Conservation (phyloP, 306 rosid species). For the Vigna mungo region DNA sequence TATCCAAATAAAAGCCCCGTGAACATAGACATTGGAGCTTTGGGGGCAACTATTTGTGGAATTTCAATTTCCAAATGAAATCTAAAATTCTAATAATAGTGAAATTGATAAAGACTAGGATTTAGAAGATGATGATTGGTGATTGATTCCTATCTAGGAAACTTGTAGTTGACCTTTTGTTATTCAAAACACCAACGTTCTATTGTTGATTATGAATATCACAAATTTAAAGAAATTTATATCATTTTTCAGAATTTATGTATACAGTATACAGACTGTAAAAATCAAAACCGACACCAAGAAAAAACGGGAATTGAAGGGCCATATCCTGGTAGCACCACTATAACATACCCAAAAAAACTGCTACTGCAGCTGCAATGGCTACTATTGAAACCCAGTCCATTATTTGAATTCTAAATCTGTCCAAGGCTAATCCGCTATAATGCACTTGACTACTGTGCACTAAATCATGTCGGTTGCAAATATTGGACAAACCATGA, state of each 20-base stretch:
- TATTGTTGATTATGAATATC: not conserved
- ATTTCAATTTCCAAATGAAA: not conserved
- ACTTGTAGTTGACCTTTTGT: not conserved
- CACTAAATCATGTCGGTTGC: not conserved
- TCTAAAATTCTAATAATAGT: too few species aligned
- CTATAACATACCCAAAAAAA: not conserved
- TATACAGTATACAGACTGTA: not conserved
- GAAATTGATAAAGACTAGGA: not conserved
- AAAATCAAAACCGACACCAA: not conserved
- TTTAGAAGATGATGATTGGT: not conserved
- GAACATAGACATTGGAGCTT: too few species aligned
- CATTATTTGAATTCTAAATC: not conserved
- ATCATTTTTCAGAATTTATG: not conserved
- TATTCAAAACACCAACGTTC: not conserved
- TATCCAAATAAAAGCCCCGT: too few species aligned
- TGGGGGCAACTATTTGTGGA: too few species aligned
- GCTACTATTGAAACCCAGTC: not conserved
- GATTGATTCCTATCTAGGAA: not conserved
- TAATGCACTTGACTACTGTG: not conserved
- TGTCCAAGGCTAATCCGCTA: not conserved
- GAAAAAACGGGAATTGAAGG: not conserved
- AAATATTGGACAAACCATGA: slow-evolving; percentile 20
- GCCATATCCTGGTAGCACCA: not conserved
- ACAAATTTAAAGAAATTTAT: not conserved
- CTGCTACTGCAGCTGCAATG: not conserved